phyloP scores from a whole-genome alignment of 1,284 basidiomycete genomes.

The Pulchroboletus neoregius region DNA sequence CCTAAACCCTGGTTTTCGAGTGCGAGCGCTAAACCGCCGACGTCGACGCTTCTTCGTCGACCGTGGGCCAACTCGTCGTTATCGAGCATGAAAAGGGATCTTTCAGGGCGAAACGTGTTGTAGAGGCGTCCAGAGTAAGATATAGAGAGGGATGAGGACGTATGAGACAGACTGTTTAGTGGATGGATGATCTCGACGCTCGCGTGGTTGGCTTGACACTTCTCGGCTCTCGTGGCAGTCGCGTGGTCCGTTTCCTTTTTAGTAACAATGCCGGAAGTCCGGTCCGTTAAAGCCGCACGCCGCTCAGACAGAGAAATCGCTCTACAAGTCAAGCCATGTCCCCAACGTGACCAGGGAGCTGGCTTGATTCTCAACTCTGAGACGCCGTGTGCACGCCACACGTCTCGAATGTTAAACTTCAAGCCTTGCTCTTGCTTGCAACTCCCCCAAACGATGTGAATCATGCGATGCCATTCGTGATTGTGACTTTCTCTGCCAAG shows the following conservation, averaged over 20 bases:
- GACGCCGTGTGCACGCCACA: too few species aligned
- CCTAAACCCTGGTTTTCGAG: slow-evolving; percentile 60
- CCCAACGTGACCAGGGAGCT: too few species aligned
- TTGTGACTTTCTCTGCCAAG: too few species aligned
- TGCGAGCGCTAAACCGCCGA: slow-evolving; percentile 79
- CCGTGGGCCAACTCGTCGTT: slow-evolving; percentile 30
- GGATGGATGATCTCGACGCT: slow-evolving; percentile 35
- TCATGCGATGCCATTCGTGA: background rate
- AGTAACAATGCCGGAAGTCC: slow-evolving; percentile 23
- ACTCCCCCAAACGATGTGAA: background rate
- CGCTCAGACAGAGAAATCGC: too few species aligned
- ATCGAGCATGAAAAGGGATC: slow-evolving; percentile 22
- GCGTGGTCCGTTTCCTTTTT: slow-evolving; percentile 29
- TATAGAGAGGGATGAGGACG: slow-evolving; percentile 5
- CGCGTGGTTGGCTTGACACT: slow-evolving; percentile 36
- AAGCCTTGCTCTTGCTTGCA: background rate
- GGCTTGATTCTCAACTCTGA: too few species aligned
- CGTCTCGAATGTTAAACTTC: background rate
- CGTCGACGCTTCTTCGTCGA: slow-evolving; percentile 75
- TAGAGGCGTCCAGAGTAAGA: background rate
- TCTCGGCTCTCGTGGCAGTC: slow-evolving; percentile 36
- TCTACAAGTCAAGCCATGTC: too few species aligned
- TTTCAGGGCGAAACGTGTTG: background rate
- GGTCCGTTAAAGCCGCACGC: slow-evolving; percentile 18
- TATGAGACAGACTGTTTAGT: slow-evolving; percentile 17